A percentile compares a stretch with the other conserved stretches of the same genome.
Conservation (phyloP, 345 rosid genomes). For the Salix udensis region DNA sequence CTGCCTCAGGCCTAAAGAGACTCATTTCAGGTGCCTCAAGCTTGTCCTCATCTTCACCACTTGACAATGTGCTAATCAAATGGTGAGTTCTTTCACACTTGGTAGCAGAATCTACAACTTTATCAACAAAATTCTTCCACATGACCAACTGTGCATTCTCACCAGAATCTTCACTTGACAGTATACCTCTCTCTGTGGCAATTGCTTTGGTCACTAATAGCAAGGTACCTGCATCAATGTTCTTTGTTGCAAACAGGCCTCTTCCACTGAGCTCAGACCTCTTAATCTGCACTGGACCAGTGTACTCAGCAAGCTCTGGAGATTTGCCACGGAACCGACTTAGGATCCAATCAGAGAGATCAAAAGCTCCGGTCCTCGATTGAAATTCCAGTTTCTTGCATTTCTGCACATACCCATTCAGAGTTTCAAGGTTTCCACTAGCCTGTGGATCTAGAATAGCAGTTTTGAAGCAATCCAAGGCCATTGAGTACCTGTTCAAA, state of each 20-base stretch:
- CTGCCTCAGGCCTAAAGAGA: constrained; percentile 53
- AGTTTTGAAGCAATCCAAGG: constrained; percentile 63
- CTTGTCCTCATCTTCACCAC: constrained; percentile 52
- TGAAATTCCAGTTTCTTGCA: constrained; percentile 69
- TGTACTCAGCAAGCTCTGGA: constrained; percentile 73
- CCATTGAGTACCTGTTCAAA: constrained; percentile 53
- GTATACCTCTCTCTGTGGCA: constrained; percentile 72
- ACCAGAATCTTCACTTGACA: constrained; percentile 44
- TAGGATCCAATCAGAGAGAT: constrained; percentile 77
- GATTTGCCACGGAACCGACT: constrained; percentile 52
- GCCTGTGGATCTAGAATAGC: constrained; percentile 55
- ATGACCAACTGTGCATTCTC: constrained; percentile 65
- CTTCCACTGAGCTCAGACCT: constrained; percentile 72
- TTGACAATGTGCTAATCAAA: constrained; percentile 46
- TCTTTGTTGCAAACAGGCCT: constrained; percentile 72
- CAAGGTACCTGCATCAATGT: constrained; percentile 54
- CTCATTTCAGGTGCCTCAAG: constrained; percentile 55
- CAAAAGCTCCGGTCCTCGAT: constrained; percentile 72
- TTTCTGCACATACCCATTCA: constrained; percentile 57
- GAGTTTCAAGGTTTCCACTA: constrained; percentile 45
- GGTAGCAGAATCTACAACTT: constrained; percentile 41
- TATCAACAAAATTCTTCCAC: constrained; percentile 76
- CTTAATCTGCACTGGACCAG: constrained; percentile 52
- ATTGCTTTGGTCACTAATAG: constrained; percentile 65
- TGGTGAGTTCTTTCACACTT: constrained; percentile 41